Evolutionary conservation across 1,284 basidiomycete species (phyloP).

Genomic region (Tilletia walkeri): DNA sequence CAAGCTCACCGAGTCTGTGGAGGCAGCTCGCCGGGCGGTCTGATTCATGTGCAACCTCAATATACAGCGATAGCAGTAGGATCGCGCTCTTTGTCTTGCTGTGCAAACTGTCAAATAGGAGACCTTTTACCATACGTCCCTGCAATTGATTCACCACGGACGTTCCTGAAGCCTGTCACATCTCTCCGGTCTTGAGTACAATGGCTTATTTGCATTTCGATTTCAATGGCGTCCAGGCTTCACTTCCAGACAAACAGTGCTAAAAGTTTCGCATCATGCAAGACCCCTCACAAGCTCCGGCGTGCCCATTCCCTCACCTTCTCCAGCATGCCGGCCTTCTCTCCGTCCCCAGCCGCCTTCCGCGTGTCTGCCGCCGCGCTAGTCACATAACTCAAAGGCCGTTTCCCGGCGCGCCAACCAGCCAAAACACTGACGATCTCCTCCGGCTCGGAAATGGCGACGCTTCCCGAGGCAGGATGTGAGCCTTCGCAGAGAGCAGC

Average conservation of each 20-base stretch:
- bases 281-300: neutral
- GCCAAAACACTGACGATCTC: conserved; percentile 15
- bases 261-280: no score
- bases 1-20: conserved; percentile 37
- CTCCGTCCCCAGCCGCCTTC: neutral
- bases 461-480: conserved; percentile 46
- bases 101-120: no score
- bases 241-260: no score
- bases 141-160: no score
- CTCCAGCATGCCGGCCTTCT: conserved; percentile 13
- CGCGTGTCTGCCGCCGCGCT: neutral
- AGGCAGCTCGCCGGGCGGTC: conserved; percentile 34
- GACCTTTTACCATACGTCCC: no score
- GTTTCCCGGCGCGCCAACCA: neutral
- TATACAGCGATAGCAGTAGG: no score
- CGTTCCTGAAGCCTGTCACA: no score
- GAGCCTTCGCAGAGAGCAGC: conserved; percentile 42
- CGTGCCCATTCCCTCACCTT: conserved; percentile 9
- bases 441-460: conserved; percentile 32
- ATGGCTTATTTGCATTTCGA: no score
- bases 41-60: neutral
- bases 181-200: no score
- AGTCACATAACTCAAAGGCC: neutral
- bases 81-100: no score
- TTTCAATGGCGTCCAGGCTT: no score